phyloP scores from a whole-genome alignment of 306 rosid species.

The Casuarina equisetifolia region DNA sequence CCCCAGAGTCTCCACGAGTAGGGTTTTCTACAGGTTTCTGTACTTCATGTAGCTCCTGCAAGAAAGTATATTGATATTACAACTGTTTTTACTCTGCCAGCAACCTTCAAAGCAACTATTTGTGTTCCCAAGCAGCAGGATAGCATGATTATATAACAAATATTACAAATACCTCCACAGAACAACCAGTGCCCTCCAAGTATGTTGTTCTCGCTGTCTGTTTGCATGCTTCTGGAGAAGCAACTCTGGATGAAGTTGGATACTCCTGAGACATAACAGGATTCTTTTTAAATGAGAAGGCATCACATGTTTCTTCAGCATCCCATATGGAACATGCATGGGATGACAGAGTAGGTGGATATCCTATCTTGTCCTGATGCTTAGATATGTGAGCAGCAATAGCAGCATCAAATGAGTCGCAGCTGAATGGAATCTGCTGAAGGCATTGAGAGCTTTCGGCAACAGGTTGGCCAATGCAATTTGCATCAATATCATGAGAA shows the following conservation, averaged over 20 bases:
- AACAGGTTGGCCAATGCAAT: constrained; percentile 44
- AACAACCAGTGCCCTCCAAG: constrained; percentile 37
- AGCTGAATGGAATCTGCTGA: constrained; percentile 81
- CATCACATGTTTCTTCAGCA: constrained; percentile 96
- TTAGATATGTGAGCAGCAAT: constrained; percentile 92
- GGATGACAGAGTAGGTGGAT: constrained; percentile 52
- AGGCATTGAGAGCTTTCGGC: constrained; percentile 50
- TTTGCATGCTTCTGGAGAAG: constrained; percentile 39
- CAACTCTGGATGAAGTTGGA: constrained; percentile 43
- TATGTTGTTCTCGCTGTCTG: constrained; percentile 40
- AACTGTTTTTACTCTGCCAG: constrained; percentile 24
- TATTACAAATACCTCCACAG: constrained; percentile 54
- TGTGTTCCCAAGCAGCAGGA: background rate
- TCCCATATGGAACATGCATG: constrained; percentile 88
- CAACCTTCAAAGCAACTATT: constrained; percentile 9
- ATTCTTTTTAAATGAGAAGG: constrained; percentile 71
- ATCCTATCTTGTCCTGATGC: constrained; percentile 64
- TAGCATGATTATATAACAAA: constrained; percentile 4
- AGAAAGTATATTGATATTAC: constrained; percentile 18
- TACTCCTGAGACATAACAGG: constrained; percentile 31
- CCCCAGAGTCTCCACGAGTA: constrained; percentile 47
- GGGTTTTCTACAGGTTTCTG: constrained; percentile 52
- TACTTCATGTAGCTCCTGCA: constrained; percentile 53
- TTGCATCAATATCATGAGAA: constrained; percentile 56
- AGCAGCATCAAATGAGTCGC: constrained; percentile 98